Evolutionary conservation across 345 rosid species (phyloP).

Genomic region (Hypericum androsaemum): DNA sequence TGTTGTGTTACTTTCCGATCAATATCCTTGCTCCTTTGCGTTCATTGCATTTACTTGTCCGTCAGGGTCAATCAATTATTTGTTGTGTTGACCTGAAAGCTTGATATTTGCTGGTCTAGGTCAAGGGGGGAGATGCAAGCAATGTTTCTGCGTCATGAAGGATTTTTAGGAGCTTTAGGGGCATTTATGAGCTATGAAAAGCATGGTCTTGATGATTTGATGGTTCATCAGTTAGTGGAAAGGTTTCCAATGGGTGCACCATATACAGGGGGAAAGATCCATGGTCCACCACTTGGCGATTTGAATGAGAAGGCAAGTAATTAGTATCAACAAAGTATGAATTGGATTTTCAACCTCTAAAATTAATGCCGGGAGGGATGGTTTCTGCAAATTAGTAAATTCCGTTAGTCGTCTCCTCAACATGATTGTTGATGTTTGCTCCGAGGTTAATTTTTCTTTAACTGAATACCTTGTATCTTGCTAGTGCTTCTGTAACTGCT

Average conservation of each 20-base stretch:
- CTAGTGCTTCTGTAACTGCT: too few relatives aligned
- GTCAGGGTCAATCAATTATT: not conserved
- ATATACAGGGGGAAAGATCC: constrained; percentile 90
- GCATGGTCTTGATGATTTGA: constrained; percentile 95
- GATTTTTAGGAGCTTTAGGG: constrained; percentile 91
- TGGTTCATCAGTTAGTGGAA: constrained; percentile 98
- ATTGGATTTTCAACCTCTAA: constrained; percentile 5
- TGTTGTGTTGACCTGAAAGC: constrained; percentile 4
- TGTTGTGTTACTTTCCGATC: not conserved
- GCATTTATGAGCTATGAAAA: constrained; percentile 99
- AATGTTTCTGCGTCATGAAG: constrained; percentile 98
- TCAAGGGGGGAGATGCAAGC: constrained; percentile 91
- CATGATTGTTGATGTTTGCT: too few relatives aligned
- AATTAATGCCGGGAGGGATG: too few relatives aligned
- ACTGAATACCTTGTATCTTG: too few relatives aligned
- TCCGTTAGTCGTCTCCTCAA: too few relatives aligned
- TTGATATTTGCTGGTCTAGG: constrained; percentile 35
- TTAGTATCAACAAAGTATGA: constrained; percentile 9
- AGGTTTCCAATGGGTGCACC: constrained; percentile 99
- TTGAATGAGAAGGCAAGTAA: constrained; percentile 86
- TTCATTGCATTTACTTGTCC: not conserved
- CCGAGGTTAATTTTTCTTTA: too few relatives aligned
- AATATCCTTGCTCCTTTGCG: constrained; percentile 1
- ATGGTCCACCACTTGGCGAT: constrained; percentile 94
- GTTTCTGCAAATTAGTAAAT: too few relatives aligned